phyloP scores from a whole-genome alignment of 2,329 filamentous ascomycete genomes.

The Curvularia eragrostidis region DNA sequence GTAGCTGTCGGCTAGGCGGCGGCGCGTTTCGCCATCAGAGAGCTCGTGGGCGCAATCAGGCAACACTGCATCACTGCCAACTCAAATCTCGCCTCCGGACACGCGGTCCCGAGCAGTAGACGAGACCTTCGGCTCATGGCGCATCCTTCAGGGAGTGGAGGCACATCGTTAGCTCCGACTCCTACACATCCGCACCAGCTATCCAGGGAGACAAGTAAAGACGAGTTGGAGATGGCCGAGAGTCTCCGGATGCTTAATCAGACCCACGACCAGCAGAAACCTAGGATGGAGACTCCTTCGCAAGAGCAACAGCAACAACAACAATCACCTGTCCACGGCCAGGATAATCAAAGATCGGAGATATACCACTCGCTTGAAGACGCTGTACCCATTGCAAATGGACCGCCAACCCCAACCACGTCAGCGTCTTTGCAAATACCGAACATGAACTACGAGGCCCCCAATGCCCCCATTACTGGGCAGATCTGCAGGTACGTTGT shows the following conservation, averaged over 20 bases:
- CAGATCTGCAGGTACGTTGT: constrained; percentile 73
- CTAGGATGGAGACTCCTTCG: constrained; percentile 26
- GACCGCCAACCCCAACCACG: constrained; percentile 31
- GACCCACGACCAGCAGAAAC: constrained; percentile 46
- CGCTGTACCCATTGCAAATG: constrained; percentile 40
- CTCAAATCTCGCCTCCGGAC: constrained; percentile 9
- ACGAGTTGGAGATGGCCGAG: constrained; percentile 59
- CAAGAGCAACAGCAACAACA: constrained; percentile 24
- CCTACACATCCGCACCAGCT: constrained; percentile 48
- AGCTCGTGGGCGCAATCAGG: constrained; percentile 13
- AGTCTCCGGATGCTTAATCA: constrained; percentile 55
- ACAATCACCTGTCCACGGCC: constrained; percentile 16
- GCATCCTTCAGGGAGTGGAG: constrained; percentile 40
- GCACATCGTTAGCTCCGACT: constrained; percentile 48
- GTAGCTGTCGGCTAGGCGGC: background rate
- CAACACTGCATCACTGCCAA: constrained; percentile 32
- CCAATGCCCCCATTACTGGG: constrained; percentile 58
- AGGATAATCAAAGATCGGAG: constrained; percentile 35
- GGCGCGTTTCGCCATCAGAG: constrained; percentile 6
- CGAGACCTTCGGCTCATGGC: constrained; percentile 34
- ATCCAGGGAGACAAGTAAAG: constrained; percentile 55
- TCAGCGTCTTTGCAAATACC: constrained; percentile 28
- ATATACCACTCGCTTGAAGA: constrained; percentile 53
- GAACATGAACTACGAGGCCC: constrained; percentile 23
- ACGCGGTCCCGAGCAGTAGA: constrained; percentile 13